These are phyloP conservation scores for Citrus inodora DNA, from an alignment of 345 rosid species.

Conservation along the genomic window DNA sequence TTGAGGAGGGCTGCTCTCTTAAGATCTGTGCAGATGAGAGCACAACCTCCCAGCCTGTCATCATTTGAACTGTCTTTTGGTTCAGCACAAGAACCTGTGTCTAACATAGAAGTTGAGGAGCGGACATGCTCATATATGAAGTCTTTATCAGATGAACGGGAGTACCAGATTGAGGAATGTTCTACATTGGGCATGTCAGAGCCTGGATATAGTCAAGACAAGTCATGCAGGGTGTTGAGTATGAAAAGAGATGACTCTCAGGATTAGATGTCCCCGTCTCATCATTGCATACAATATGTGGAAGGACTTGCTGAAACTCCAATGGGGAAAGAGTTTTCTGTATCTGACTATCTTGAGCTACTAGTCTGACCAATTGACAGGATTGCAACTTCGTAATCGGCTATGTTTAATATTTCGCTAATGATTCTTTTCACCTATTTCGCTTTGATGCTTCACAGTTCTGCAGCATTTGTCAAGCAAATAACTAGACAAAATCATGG, in stretches of 20 bases:
- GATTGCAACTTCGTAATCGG: neutral
- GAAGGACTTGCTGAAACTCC: neutral
- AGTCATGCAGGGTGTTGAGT: slow-evolving; percentile 43
- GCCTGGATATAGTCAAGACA: slow-evolving; percentile 39
- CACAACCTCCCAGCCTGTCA: slow-evolving; percentile 55
- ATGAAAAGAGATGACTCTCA: slow-evolving; percentile 34
- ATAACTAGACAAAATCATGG: too few relatives aligned
- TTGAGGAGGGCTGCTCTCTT: slow-evolving; percentile 85
- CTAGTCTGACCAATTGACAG: neutral
- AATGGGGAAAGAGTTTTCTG: neutral
- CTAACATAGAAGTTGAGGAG: slow-evolving; percentile 56
- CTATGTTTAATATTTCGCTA: neutral
- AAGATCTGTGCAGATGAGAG: slow-evolving; percentile 94
- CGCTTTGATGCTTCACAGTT: too few relatives aligned
- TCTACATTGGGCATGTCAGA: slow-evolving; percentile 43
- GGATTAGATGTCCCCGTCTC: slow-evolving; percentile 6
- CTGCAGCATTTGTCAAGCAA: too few relatives aligned
- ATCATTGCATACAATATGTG: neutral
- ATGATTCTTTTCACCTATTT: neutral
- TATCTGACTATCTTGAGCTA: neutral
- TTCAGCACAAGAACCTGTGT: slow-evolving; percentile 47
- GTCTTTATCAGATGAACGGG: slow-evolving; percentile 62
- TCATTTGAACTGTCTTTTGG: slow-evolving; percentile 42
- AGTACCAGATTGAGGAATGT: slow-evolving; percentile 48
- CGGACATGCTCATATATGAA: slow-evolving; percentile 54